phyloP scores from a whole-genome alignment of 805 yeast genomes.

The Yarrowia deformans region DNA sequence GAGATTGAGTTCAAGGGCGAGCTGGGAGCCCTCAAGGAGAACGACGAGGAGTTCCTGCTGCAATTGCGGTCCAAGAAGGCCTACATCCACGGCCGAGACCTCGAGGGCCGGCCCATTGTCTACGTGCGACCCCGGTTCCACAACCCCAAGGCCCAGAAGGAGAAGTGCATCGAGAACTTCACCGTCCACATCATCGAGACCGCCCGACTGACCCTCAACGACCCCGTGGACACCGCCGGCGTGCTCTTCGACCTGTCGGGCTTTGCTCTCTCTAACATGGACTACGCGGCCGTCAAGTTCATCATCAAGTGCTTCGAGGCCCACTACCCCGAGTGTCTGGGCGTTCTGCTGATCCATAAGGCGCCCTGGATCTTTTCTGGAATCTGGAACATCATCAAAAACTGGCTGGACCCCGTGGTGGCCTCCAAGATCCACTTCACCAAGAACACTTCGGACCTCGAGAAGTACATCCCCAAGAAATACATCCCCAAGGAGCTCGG shows the following conservation, averaged over 20 bases:
- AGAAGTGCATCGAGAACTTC: slow-evolving; percentile 74
- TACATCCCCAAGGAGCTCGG: slow-evolving; percentile 77
- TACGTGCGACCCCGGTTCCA: slow-evolving; percentile 82
- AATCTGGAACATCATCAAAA: slow-evolving; percentile 89
- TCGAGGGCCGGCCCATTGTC: slow-evolving; percentile 77
- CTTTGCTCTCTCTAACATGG: slow-evolving; percentile 91
- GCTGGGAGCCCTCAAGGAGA: slow-evolving; percentile 58
- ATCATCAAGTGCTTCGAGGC: slow-evolving; percentile 91
- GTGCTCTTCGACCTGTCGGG: slow-evolving; percentile 86
- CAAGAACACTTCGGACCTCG: slow-evolving; percentile 69
- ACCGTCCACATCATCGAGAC: slow-evolving; percentile 81
- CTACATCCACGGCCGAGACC: slow-evolving; percentile 75
- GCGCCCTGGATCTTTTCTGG: slow-evolving; percentile 98
- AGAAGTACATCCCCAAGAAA: slow-evolving; percentile 63
- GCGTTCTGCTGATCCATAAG: slow-evolving; percentile 81
- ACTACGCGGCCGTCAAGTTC: slow-evolving; percentile 88
- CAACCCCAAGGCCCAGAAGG: slow-evolving; percentile 68
- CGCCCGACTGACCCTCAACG: slow-evolving; percentile 75
- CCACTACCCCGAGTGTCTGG: slow-evolving; percentile 94
- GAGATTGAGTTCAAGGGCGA: slow-evolving; percentile 75
- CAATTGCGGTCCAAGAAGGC: slow-evolving; percentile 76
- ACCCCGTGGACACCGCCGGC: slow-evolving; percentile 80
- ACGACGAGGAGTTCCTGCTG: slow-evolving; percentile 55
- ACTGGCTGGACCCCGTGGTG: slow-evolving; percentile 96
- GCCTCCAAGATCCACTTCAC: slow-evolving; percentile 90